phyloP scores from a whole-genome alignment of 106 monocot species.

The Allium fistulosum region DNA sequence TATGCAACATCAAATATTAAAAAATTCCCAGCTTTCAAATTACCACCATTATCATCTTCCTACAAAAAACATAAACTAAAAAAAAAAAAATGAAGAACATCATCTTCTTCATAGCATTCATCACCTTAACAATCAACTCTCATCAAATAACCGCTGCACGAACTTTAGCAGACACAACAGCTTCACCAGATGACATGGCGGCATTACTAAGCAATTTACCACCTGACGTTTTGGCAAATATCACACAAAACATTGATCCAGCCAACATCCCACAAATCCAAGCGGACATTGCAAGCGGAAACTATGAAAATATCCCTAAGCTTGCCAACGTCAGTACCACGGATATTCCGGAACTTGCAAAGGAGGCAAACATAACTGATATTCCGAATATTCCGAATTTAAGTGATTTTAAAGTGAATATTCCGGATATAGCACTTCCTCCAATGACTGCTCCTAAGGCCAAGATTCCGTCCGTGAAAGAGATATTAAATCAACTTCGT shows the following conservation, averaged over 20 bases:
- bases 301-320: background rate
- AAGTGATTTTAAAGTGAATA: background rate
- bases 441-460: background rate
- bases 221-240: background rate
- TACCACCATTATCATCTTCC: background rate
- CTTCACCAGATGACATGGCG: background rate
- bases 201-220: background rate
- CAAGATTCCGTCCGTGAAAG: background rate
- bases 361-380: background rate
- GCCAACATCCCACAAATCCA: background rate
- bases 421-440: background rate
- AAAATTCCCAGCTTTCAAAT: too few relatives aligned
- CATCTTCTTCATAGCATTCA: background rate
- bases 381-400: background rate
- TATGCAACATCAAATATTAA: too few relatives aligned
- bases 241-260: background rate
- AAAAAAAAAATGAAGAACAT: background rate
- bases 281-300: background rate
- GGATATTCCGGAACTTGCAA: background rate
- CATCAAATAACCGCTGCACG: background rate
- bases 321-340: background rate
- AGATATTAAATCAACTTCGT: background rate
- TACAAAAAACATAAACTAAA: background rate
- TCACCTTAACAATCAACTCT: background rate
- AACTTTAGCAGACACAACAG: background rate